phyloP scores from a whole-genome alignment of 345 rosid genomes.

The Eucalyptus virginea region DNA sequence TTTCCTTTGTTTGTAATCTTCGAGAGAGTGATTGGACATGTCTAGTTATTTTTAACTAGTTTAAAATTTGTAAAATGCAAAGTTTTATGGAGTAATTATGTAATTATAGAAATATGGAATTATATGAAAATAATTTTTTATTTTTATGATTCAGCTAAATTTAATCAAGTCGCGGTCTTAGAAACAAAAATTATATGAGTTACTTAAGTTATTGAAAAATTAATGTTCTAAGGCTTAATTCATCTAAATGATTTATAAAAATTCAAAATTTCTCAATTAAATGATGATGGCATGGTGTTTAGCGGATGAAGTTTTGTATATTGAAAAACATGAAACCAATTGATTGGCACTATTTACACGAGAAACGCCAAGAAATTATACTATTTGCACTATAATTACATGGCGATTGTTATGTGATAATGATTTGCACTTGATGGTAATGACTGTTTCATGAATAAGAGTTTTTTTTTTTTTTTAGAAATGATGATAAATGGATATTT shows the following conservation, averaged over 20 bases:
- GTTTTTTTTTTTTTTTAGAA: not conserved
- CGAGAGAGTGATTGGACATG: no score
- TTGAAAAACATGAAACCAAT: not conserved
- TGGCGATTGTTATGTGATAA: not conserved
- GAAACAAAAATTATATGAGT: no score
- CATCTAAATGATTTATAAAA: not conserved
- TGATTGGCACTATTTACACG: not conserved
- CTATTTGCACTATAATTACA: not conserved
- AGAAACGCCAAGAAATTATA: not conserved
- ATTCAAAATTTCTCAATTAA: not conserved
- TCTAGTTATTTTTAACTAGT: no score
- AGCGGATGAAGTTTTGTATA: not conserved
- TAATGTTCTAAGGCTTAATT: not conserved
- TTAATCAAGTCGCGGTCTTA: not conserved
- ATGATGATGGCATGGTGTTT: not conserved
- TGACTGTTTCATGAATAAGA: not conserved
- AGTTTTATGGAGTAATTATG: not conserved
- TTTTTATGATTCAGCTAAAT: not conserved
- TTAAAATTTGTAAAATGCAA: not conserved
- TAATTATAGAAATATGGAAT: not conserved
- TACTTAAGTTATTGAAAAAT: not conserved
- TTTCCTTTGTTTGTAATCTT: no score
- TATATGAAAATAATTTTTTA: not conserved
- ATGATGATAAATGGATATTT: not conserved
- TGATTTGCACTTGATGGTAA: not conserved